A percentile compares a stretch with the other conserved stretches of the same genome.
Conservation (phyloP, 2,329 filamentous ascomycete genomes). For the Colletotrichum zoysiae region DNA sequence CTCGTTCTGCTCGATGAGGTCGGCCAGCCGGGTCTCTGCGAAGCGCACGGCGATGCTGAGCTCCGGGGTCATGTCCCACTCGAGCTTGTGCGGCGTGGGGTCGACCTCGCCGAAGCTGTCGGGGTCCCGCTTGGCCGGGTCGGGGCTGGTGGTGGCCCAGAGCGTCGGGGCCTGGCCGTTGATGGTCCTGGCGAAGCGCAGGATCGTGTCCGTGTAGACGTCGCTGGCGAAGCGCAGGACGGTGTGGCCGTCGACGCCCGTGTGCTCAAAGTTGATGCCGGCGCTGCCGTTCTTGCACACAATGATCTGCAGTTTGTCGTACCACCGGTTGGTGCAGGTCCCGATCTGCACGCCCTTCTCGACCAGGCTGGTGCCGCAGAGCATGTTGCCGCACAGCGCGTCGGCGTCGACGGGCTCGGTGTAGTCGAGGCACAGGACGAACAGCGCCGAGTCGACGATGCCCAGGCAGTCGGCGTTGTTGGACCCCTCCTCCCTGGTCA, state of each 20-base stretch:
- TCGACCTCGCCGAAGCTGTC: slow-evolving; percentile 93
- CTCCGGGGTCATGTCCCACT: slow-evolving; percentile 97
- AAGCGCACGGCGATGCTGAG: slow-evolving; percentile 92
- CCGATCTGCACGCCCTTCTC: slow-evolving; percentile 95
- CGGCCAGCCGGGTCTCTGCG: slow-evolving; percentile 92
- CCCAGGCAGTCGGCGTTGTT: slow-evolving; percentile 97
- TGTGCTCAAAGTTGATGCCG: slow-evolving; percentile 99
- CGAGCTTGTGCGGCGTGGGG: slow-evolving; percentile 93
- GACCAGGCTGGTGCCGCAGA: slow-evolving; percentile 93
- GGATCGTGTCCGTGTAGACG: slow-evolving; percentile 96
- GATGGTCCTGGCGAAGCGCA: slow-evolving; percentile 94
- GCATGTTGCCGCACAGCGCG: slow-evolving; percentile 97
- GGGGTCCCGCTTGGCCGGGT: slow-evolving; percentile 92
- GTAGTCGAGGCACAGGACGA: slow-evolving; percentile 92
- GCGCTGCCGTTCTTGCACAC: slow-evolving; percentile 99
- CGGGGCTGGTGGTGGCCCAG: slow-evolving; percentile 91
- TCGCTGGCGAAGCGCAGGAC: slow-evolving; percentile 97
- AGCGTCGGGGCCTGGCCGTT: slow-evolving; percentile 92
- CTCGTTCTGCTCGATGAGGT: slow-evolving; percentile 96
- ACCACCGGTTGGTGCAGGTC: slow-evolving; percentile 98
- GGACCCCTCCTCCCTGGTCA: slow-evolving; percentile 86
- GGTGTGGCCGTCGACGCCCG: slow-evolving; percentile 96
- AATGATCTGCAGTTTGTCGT: slow-evolving; percentile 98
- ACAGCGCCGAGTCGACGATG: slow-evolving; percentile 94
- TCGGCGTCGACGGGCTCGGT: slow-evolving; percentile 85